Conservation (phyloP, 2,329 filamentous ascomycete genomes). For the Huntiella moniliformis region DNA sequence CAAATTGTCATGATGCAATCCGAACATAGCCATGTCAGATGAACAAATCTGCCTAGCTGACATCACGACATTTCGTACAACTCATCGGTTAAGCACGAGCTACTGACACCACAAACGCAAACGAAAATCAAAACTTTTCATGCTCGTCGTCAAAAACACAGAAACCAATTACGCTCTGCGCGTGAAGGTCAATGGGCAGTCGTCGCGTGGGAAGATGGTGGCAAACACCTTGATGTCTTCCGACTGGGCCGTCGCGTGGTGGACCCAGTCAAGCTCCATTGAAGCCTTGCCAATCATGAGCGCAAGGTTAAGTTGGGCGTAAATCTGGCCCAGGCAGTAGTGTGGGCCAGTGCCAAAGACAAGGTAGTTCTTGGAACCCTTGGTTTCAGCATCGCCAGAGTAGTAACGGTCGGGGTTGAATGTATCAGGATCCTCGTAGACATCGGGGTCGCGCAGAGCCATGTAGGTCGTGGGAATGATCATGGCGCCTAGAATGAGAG, state of each 20-base stretch:
- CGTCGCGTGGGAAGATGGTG: slow-evolving; percentile 90
- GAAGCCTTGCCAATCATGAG: slow-evolving; percentile 81
- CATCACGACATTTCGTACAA: background rate
- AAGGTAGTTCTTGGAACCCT: slow-evolving; percentile 80
- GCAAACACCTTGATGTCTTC: slow-evolving; percentile 98
- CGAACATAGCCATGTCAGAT: no score
- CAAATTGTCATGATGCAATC: no score
- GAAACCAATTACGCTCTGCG: slow-evolving; percentile 15
- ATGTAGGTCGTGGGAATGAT: slow-evolving; percentile 82
- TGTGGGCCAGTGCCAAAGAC: slow-evolving; percentile 93
- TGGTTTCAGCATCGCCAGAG: slow-evolving; percentile 69
- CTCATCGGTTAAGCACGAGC: background rate
- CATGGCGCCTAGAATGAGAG: slow-evolving; percentile 51
- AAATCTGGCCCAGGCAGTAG: slow-evolving; percentile 88
- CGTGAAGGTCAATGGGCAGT: slow-evolving; percentile 61
- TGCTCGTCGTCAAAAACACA: background rate
- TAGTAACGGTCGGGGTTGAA: slow-evolving; percentile 90
- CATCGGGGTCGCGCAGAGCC: slow-evolving; percentile 77
- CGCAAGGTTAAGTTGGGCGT: slow-evolving; percentile 75
- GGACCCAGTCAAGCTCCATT: slow-evolving; percentile 73
- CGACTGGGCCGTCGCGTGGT: slow-evolving; percentile 62
- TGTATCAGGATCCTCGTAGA: slow-evolving; percentile 73
- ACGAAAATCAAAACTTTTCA: background rate
- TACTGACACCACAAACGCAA: no score
- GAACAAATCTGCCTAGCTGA: background rate